Evolutionary conservation across 2,329 filamentous ascomycete species (phyloP).

Genomic region (Alternaria sp.): DNA sequence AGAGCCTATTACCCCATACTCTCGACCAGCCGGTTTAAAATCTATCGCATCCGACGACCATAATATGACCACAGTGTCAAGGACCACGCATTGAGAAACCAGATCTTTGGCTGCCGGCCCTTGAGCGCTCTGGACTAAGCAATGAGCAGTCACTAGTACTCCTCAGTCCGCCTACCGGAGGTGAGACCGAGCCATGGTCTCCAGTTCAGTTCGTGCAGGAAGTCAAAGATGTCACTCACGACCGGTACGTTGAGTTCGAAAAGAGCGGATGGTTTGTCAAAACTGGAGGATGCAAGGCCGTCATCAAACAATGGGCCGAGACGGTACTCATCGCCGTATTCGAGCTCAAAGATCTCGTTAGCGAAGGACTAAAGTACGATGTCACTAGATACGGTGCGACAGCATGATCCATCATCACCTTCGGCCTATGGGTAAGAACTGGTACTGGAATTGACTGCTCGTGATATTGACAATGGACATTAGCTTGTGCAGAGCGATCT

Average conservation of each 20-base stretch:
- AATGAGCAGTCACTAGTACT: background rate
- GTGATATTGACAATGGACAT: background rate
- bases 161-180: background rate
- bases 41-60: background rate
- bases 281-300: background rate
- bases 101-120: background rate
- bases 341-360: background rate
- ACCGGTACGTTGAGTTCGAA: background rate
- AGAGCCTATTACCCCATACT: background rate
- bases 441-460: background rate
- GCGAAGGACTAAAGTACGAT: background rate
- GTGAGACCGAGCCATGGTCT: background rate
- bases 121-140: background rate
- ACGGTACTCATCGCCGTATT: background rate
- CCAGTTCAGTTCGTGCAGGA: background rate
- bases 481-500: background rate
- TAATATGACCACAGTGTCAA: background rate
- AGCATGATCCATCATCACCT: background rate
- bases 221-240: background rate
- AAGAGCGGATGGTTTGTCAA: background rate
- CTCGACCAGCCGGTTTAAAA: background rate
- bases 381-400: background rate
- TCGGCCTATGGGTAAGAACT: background rate
- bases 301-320: background rate
- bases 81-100: background rate